Base-by-base conservation (phyloP, 2,329 filamentous ascomycete genomes). In the Colletotrichum nymphaeae region DNA sequence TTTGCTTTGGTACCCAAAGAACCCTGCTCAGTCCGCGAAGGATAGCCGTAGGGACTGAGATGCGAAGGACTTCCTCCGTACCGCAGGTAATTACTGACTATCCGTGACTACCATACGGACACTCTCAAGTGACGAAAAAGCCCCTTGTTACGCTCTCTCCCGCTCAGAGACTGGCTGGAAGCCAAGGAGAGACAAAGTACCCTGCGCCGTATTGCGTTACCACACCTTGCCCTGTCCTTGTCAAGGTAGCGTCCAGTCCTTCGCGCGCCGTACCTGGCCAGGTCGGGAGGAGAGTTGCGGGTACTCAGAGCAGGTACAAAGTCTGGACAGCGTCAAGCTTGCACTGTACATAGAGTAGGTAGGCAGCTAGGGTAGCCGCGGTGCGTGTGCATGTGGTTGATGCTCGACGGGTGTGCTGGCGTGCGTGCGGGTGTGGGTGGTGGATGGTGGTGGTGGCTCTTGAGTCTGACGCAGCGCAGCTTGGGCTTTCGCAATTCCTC, bases 211-310 rank as follows among this genome's bases (percentile, higher is more conserved):
- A 30, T 42, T 55, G 66, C 59, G 59, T 69, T 46, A 60, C 53
- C 57, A 26, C 66, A 69, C 46, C 66, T 22, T 63, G 35, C 70
- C 70, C 55, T 64, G 59, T 73, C 70, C 55, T 73, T 35, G 65
- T 63, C 65, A 26, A 53, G 37, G 69, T 63, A 46, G 69, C 69
- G 42, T 58, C 58, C 28, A 59, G 67, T 55, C 53, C 59, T 58
- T 63, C 42, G 52, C 66, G 69, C 58, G 65, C 69, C 66, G 66
- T 73, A 46, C 70, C 59, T 73, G 66, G 67, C 70, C 70, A 69
- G 66, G 53, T 70, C 46, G 66, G 42, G 32, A 73, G 59, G 46
- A 62, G 49, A 56, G 62, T 63, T 71, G 67, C 71, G 56, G 56
- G 67, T 69, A 72, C 66, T n/a, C 28, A 24, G 58, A 63, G 65